Percentiles rank a stretch among this genome's conserved stretches.
Evolutionary conservation across 768 basidiomycete genomes (phyloP).

Genomic region (Kwoniella mangroviensis): DNA sequence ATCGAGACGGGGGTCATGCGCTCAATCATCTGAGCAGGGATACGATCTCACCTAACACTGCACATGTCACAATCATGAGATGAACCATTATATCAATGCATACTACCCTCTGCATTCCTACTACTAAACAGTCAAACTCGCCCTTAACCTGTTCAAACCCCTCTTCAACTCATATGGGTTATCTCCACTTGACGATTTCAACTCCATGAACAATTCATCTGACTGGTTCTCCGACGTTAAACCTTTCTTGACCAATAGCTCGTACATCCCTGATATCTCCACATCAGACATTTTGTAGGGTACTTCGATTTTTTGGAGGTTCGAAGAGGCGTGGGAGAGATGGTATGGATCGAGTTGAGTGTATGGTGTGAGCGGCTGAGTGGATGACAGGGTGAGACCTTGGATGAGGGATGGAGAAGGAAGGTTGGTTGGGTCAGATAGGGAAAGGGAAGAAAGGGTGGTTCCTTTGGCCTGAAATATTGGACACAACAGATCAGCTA

Average conservation of each 20-base stretch:
- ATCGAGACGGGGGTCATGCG: too few relatives aligned
- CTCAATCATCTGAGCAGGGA: too few relatives aligned
- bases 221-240: constrained; percentile 62
- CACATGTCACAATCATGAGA: background rate
- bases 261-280: constrained; percentile 77
- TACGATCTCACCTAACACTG: too few relatives aligned
- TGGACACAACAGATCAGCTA: background rate
- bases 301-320: constrained; percentile 63
- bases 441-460: constrained; percentile 71
- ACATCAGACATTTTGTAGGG: constrained; percentile 67
- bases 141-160: constrained; percentile 23
- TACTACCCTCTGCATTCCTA: background rate
- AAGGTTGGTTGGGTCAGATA: constrained; percentile 66
- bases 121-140: background rate
- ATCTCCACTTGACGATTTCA: constrained; percentile 76
- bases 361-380: constrained; percentile 64
- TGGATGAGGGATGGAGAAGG: constrained; percentile 70
- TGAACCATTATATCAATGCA: background rate
- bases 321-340: constrained; percentile 63
- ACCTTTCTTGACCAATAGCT: constrained; percentile 71
- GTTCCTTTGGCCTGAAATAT: constrained; percentile 69
- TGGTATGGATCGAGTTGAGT: constrained; percentile 64
- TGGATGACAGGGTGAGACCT: constrained; percentile 63
- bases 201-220: constrained; percentile 77
- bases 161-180: constrained; percentile 77